Conservation (phyloP, 2,329 filamentous ascomycete genomes). For the Venturia carpophila region DNA sequence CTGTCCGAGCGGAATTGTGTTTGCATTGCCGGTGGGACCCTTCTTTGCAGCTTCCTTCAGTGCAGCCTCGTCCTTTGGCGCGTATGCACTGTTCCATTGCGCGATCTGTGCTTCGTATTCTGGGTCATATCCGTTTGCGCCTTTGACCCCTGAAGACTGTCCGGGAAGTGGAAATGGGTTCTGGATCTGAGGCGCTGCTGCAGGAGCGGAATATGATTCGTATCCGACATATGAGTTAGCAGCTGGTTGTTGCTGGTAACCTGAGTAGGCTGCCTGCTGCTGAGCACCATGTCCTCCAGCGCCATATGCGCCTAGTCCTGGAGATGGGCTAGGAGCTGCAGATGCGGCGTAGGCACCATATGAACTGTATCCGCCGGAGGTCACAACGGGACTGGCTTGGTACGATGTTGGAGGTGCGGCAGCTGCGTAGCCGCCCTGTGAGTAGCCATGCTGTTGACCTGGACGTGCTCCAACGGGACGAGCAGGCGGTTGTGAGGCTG, state of each 20-base stretch:
- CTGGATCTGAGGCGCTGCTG: slow-evolving; percentile 57
- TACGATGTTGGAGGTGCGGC: slow-evolving; percentile 19
- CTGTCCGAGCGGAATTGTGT: slow-evolving; percentile 25
- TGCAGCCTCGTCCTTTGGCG: slow-evolving; percentile 49
- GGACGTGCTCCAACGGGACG: not conserved
- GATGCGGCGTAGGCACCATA: slow-evolving; percentile 7
- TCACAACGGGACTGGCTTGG: slow-evolving; percentile 26
- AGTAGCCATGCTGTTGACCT: not conserved
- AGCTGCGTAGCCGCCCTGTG: slow-evolving; percentile 7
- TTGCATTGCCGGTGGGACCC: slow-evolving; percentile 37
- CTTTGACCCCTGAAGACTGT: slow-evolving; percentile 32
- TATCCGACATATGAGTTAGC: slow-evolving; percentile 27
- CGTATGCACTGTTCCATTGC: slow-evolving; percentile 89
- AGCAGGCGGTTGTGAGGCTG: not conserved
- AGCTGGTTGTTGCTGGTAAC: slow-evolving; percentile 13
- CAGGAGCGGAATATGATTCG: slow-evolving; percentile 36
- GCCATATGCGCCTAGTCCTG: not conserved
- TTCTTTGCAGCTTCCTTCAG: slow-evolving; percentile 23
- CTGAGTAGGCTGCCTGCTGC: slow-evolving; percentile 10
- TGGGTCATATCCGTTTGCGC: slow-evolving; percentile 47
- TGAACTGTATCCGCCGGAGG: not conserved
- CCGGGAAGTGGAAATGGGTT: slow-evolving; percentile 71
- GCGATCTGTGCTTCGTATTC: slow-evolving; percentile 88
- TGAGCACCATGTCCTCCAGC: slow-evolving; percentile 10
- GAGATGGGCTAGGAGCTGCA: slow-evolving; percentile 10